Percentiles rank a stretch among this genome's conserved stretches.
phyloP scores from a whole-genome alignment of 1,284 basidiomycete genomes.

The Heterobasidion irregulare region DNA sequence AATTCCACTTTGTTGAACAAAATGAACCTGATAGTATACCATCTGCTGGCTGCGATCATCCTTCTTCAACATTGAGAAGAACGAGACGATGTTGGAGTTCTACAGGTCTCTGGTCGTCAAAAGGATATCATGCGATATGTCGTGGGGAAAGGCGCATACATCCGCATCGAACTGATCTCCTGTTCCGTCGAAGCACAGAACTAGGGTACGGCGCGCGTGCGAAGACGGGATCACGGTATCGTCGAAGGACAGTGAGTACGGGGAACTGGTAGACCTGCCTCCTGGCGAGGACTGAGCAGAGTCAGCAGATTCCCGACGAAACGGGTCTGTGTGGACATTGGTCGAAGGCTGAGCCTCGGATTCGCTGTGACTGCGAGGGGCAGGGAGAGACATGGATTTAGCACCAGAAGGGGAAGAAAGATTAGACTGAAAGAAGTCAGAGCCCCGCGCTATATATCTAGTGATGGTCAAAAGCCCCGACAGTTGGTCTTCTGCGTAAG shows the following conservation, averaged over 20 bases:
- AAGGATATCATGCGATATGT: neutral
- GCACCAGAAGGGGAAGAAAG: neutral
- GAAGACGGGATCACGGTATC: constrained; percentile 22
- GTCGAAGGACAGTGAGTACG: constrained; percentile 9
- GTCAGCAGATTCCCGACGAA: neutral
- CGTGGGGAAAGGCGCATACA: constrained; percentile 22
- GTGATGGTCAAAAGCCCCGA: no score
- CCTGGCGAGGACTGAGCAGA: neutral
- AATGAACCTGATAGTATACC: constrained; percentile 54
- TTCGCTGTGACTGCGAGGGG: neutral
- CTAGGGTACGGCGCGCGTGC: constrained; percentile 29
- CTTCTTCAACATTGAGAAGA: constrained; percentile 46
- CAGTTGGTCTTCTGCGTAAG: no score
- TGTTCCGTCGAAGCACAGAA: constrained; percentile 54
- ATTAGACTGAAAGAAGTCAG: neutral
- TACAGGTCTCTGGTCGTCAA: constrained; percentile 7
- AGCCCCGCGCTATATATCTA: no score
- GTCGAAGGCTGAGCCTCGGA: neutral
- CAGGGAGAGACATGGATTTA: neutral
- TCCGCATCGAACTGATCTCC: constrained; percentile 48
- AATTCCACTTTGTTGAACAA: neutral
- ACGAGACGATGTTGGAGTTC: constrained; percentile 40
- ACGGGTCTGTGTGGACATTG: neutral
- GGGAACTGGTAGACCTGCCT: neutral
- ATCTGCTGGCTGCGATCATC: constrained; percentile 40